Conservation (phyloP, 164 flowering plant genomes). For the Liquidambar formosana region DNA sequence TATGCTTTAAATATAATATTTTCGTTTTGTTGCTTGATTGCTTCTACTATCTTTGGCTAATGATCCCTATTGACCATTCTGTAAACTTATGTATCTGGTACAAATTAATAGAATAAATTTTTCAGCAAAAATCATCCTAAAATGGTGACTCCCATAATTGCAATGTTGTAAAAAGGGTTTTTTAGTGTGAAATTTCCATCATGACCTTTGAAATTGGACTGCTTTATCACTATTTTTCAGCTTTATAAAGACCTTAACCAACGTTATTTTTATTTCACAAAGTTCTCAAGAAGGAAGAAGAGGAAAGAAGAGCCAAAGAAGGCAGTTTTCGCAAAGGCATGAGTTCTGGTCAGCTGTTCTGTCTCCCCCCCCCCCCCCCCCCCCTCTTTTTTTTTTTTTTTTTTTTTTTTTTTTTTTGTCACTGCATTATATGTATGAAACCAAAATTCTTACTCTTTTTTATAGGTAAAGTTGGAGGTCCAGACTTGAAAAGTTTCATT, state of each 20-base stretch:
- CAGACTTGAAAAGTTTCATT: constrained; percentile 84
- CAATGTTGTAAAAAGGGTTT: too few relatives aligned
- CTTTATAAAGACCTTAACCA: not conserved
- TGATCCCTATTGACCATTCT: too few relatives aligned
- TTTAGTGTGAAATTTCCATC: too few relatives aligned
- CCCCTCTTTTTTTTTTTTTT: not conserved
- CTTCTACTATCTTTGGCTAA: too few relatives aligned
- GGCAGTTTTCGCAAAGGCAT: constrained; percentile 30
- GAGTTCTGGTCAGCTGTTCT: constrained; percentile 48
- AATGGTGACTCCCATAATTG: too few relatives aligned
- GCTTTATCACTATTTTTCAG: not conserved
- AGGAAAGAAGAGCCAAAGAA: constrained; percentile 64
- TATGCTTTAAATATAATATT: not conserved
- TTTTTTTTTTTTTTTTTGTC: not conserved
- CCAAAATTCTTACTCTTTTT: not conserved
- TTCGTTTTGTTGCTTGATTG: too few relatives aligned
- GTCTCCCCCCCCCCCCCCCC: not conserved
- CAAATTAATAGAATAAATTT: too few relatives aligned
- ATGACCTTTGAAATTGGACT: not conserved
- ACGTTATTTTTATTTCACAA: constrained; percentile 16
- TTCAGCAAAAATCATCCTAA: too few relatives aligned
- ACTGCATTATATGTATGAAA: not conserved
- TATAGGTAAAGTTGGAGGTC: constrained; percentile 73
- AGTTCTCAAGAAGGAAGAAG: constrained; percentile 90
- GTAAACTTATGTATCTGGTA: too few relatives aligned